phyloP scores from a whole-genome alignment of 2,329 filamentous ascomycete species.

The Beauveria sp. region DNA sequence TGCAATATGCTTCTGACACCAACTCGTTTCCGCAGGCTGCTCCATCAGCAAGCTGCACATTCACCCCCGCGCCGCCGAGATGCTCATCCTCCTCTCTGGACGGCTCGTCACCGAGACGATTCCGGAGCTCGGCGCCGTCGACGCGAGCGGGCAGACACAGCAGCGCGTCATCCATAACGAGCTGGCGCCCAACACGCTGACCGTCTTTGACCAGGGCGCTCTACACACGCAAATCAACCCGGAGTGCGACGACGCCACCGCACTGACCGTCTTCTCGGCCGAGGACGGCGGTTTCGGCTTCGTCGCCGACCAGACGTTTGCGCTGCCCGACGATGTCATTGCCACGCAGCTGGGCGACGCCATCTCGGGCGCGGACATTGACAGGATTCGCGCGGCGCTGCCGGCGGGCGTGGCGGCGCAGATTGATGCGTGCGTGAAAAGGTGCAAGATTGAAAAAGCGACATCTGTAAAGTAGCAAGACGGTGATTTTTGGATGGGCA shows the following conservation, averaged over 20 bases:
- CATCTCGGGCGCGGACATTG: constrained; percentile 39
- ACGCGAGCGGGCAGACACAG: constrained; percentile 27
- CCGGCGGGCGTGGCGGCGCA: neutral
- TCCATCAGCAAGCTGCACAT: constrained; percentile 51
- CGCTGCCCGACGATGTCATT: constrained; percentile 37
- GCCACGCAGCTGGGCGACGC: constrained; percentile 38
- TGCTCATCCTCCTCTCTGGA: constrained; percentile 44
- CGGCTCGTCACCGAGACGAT: constrained; percentile 44
- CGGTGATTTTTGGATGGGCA: neutral
- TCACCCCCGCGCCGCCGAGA: constrained; percentile 46
- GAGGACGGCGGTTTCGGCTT: constrained; percentile 48
- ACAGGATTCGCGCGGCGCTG: constrained; percentile 29
- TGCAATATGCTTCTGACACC: too few relatives aligned
- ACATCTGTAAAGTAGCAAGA: neutral
- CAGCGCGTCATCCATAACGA: constrained; percentile 36
- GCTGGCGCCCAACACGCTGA: constrained; percentile 39
- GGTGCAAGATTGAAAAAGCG: constrained; percentile 7
- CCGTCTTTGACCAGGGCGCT: constrained; percentile 46
- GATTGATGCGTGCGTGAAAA: constrained; percentile 1
- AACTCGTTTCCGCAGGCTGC: constrained; percentile 27
- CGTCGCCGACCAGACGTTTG: constrained; percentile 42
- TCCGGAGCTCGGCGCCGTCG: constrained; percentile 42
- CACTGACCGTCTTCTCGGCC: constrained; percentile 40
- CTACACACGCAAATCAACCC: constrained; percentile 52
- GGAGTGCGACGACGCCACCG: constrained; percentile 40